These are phyloP conservation scores for Pseudomonodictys pantanalensis DNA, from an alignment of 495 filamentous ascomycete species.

Conservation along the genomic window DNA sequence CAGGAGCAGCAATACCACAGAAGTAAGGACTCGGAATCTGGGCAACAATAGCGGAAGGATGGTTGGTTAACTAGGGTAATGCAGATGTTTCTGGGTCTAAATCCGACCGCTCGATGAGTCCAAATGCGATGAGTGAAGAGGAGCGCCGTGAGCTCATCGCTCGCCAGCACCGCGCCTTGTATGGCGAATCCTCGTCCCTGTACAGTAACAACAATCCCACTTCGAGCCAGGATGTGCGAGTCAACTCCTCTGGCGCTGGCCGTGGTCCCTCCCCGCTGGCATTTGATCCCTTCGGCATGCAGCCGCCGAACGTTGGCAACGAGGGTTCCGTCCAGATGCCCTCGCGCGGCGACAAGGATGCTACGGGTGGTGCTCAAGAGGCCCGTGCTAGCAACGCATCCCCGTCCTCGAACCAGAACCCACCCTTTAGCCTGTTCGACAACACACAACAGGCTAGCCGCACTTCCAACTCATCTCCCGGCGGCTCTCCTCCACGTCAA, in stretches of 20 bases:
- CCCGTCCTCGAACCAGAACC: slow-evolving; percentile 66
- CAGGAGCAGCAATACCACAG: slow-evolving; percentile 99
- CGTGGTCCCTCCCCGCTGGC: slow-evolving; percentile 63
- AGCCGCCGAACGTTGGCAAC: slow-evolving; percentile 38
- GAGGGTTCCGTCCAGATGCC: slow-evolving; percentile 48
- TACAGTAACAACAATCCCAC: slow-evolving; percentile 53
- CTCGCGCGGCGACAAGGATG: slow-evolving; percentile 38
- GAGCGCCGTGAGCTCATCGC: slow-evolving; percentile 94
- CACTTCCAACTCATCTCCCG: slow-evolving; percentile 86
- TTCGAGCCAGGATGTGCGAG: slow-evolving; percentile 54
- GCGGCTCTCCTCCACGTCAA: slow-evolving; percentile 78
- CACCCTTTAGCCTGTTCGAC: slow-evolving; percentile 64
- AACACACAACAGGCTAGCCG: slow-evolving; percentile 72
- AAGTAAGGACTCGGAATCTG: slow-evolving; percentile 58
- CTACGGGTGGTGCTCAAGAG: slow-evolving; percentile 52
- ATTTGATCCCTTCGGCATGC: slow-evolving; percentile 61
- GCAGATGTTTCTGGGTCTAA: slow-evolving; percentile 78
- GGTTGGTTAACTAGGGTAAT: slow-evolving; percentile 57
- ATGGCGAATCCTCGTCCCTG: slow-evolving; percentile 67
- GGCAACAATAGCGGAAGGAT: slow-evolving; percentile 30
- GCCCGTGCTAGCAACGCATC: slow-evolving; percentile 84
- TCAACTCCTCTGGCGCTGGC: slow-evolving; percentile 41
- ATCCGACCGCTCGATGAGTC: slow-evolving; percentile 88
- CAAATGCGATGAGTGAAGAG: slow-evolving; percentile 87
- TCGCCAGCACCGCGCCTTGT: slow-evolving; percentile 88